A percentile compares a stretch with the other conserved stretches of the same genome.
Evolutionary conservation across 768 basidiomycete genomes (phyloP).

Genomic region (Mrakia frigida): DNA sequence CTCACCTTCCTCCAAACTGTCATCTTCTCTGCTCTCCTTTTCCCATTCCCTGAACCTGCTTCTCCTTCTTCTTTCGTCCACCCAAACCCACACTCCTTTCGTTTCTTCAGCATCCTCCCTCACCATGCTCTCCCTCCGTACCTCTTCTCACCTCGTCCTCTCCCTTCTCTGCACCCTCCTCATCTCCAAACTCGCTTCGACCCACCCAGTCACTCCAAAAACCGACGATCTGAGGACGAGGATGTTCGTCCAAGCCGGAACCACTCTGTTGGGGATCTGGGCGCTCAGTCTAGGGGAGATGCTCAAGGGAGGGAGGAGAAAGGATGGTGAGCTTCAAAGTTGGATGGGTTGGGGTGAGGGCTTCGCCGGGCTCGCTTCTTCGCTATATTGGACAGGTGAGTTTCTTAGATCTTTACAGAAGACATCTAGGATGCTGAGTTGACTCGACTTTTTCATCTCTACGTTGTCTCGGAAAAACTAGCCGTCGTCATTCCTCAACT

Average conservation of each 20-base stretch:
- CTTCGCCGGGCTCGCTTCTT: too few species aligned
- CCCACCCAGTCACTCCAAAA: neutral
- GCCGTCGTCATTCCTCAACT: neutral
- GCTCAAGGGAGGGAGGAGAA: neutral
- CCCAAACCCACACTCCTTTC: neutral
- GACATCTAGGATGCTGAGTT: too few species aligned
- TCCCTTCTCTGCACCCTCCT: neutral
- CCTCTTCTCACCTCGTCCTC: neutral
- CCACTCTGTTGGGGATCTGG: neutral
- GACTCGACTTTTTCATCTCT: neutral
- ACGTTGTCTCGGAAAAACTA: too few species aligned
- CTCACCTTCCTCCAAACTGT: too few species aligned
- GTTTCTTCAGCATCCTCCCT: too few species aligned
- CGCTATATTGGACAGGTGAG: too few species aligned
- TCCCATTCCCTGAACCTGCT: neutral
- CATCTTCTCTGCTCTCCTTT: neutral
- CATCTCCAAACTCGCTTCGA: neutral
- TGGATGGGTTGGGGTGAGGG: neutral
- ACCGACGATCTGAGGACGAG: too few species aligned
- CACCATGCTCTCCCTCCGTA: neutral
- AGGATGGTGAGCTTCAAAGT: too few species aligned
- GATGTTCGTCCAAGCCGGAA: neutral
- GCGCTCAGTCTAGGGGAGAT: neutral
- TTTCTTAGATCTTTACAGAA: too few species aligned
- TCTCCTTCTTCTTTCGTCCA: neutral